These are phyloP conservation scores for Lipomyces lipofer DNA, from an alignment of 805 yeast species.

Conservation along the genomic window DNA sequence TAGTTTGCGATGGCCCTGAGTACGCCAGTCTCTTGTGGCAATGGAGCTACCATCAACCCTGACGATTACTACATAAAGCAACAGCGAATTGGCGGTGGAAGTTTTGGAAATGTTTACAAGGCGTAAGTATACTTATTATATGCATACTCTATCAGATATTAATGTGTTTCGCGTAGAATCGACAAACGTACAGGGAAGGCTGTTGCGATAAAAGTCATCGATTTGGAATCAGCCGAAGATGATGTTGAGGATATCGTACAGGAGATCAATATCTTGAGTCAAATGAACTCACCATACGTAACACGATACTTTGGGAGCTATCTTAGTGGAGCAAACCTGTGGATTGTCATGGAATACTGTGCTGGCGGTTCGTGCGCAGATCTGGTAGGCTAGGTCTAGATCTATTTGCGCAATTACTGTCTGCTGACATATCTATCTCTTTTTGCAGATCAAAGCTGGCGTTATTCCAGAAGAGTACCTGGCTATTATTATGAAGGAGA, in stretches of 20 bases:
- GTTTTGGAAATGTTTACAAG: conserved; percentile 82
- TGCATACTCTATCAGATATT: background rate
- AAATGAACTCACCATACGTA: conserved; percentile 63
- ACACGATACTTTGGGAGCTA: conserved; percentile 68
- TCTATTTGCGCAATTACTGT: background rate
- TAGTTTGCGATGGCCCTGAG: no score
- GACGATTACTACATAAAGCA: conserved; percentile 26
- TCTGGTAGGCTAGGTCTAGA: conserved; percentile 46
- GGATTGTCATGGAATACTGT: conserved; percentile 93
- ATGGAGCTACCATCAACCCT: conserved; percentile 14
- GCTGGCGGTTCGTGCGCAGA: conserved; percentile 93
- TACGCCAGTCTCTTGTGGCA: no score
- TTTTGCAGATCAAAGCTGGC: conserved; percentile 49
- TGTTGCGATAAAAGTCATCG: conserved; percentile 86
- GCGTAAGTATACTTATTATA: conserved; percentile 42
- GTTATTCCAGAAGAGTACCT: conserved; percentile 59
- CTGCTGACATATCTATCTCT: background rate
- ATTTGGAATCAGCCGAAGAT: conserved; percentile 75
- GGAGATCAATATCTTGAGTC: conserved; percentile 75
- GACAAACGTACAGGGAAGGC: conserved; percentile 43
- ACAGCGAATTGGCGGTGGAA: conserved; percentile 75
- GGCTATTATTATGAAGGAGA: conserved; percentile 61
- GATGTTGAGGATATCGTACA: conserved; percentile 69
- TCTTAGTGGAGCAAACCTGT: conserved; percentile 65
- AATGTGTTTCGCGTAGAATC: conserved; percentile 7